A percentile compares a stretch with the other conserved stretches of the same genome.
phyloP scores from a whole-genome alignment of 768 basidiomycete species.

The Crassisporium funariophilum region DNA sequence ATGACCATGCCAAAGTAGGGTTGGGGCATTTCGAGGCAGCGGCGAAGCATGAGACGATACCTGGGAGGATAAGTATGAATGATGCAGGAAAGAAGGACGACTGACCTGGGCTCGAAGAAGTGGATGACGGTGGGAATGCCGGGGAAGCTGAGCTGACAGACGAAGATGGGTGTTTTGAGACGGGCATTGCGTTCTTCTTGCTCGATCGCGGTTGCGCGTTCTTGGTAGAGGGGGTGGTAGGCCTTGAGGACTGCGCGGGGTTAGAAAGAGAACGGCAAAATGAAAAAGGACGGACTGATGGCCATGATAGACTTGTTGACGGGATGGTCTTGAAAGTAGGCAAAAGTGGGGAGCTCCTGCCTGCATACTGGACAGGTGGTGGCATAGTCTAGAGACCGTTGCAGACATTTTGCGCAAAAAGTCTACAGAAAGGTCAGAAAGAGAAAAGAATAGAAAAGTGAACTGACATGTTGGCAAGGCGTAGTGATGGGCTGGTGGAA shows the following conservation, averaged over 20 bases:
- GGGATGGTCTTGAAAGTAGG: conserved; percentile 82
- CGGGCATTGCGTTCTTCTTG: conserved; percentile 77
- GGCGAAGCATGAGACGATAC: conserved; percentile 94
- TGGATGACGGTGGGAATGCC: conserved; percentile 88
- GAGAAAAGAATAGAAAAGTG: conserved; percentile 7
- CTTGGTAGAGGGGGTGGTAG: conserved; percentile 67
- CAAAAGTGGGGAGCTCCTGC: conserved; percentile 70
- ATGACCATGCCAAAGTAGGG: conserved; percentile 96
- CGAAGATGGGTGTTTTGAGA: conserved; percentile 89
- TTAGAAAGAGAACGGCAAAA: conserved; percentile 6
- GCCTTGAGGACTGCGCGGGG: conserved; percentile 59
- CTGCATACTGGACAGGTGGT: conserved; percentile 85
- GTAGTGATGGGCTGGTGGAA: conserved; percentile 89
- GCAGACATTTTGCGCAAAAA: conserved; percentile 88
- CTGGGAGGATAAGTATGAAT: conserved; percentile 31
- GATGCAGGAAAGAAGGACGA: conserved; percentile 4
- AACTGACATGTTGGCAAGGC: conserved; percentile 89
- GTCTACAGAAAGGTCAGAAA: conserved; percentile 51
- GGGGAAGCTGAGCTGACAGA: conserved; percentile 89
- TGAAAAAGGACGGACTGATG: conserved; percentile 51
- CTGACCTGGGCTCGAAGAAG: conserved; percentile 86
- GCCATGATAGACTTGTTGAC: conserved; percentile 71
- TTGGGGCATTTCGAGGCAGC: conserved; percentile 77
- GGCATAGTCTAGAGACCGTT: conserved; percentile 88
- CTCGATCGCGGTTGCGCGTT: conserved; percentile 61